Base-by-base conservation (phyloP, 257 asterid species). In the Solanum virginianum region DNA sequence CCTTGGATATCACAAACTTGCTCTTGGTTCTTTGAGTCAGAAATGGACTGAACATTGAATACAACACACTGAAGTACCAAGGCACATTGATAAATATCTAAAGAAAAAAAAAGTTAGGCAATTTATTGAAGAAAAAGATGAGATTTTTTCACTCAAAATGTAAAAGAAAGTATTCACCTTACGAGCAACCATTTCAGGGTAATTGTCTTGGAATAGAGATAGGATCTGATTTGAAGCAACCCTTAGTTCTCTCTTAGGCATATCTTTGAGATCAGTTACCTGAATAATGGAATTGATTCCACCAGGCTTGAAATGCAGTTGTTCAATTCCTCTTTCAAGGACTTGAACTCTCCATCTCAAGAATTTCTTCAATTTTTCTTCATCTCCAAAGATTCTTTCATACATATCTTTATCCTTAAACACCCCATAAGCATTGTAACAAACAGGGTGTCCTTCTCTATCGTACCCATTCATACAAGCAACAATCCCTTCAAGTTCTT, bases 1-100 rank as follows among this genome's bases (percentile, higher is more conserved):
- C 98, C 95, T 93, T 96, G 87, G 98, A 91, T 80, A 96, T 93
- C 68, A 96, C 98, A 81, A 96, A 96, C 83, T 96, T 96, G 86
- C 97, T 94, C 93, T 96, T 96, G 45, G 98, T 95, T 90, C 99
- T 90, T 84, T 95, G 98, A 24, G 99, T 96, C 86, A 96, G 86
- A 86, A 96, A 96, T 39, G 98, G 98, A 86, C 98, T 94, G n/a
- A 96, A 92, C 97, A 96, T 91, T 14, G 98, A 93, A 84, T 96
- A 96, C 90, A 96, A 13, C 94, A 96, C 79, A 85, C 94, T 95
- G 80, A 96, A 96, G 91, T 95, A 96, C 99, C 99, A 96, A 54
- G 99, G 97, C 82, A 95, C 99, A 65, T 95, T 95, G 86, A 95
- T 85, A 84, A 95, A 95, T 85, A 95, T 92, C 99, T 69, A 24